phyloP scores from a whole-genome alignment of 768 basidiomycete genomes.

The Leccinum boreale region DNA sequence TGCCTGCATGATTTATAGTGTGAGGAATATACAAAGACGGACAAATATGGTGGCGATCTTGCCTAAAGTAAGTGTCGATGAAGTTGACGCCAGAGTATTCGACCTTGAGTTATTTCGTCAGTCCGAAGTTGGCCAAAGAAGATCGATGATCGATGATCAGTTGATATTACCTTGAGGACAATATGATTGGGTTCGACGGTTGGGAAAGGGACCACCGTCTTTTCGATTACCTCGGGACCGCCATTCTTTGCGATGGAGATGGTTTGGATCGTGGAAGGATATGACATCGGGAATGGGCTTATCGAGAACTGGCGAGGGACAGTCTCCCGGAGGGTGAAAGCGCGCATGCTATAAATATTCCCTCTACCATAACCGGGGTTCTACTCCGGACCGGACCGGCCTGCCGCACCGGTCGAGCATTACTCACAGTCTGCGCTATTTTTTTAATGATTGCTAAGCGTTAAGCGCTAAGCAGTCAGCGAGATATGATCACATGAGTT shows the following conservation, averaged over 20 bases:
- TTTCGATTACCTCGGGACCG: constrained; percentile 73
- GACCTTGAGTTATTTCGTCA: constrained; percentile 38
- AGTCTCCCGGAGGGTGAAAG: constrained; percentile 18
- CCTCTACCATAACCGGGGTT: not conserved
- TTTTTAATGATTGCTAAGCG: not conserved
- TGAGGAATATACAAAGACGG: not conserved
- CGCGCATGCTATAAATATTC: not conserved
- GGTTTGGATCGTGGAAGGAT: constrained; percentile 64
- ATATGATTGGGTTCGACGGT: constrained; percentile 57
- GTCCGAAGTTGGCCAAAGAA: not conserved
- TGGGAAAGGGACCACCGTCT: constrained; percentile 64
- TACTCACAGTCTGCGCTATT: not conserved
- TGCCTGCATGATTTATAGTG: constrained; percentile 33
- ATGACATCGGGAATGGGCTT: constrained; percentile 39
- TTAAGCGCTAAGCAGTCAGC: too few species aligned
- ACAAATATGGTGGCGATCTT: constrained; percentile 14
- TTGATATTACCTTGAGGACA: constrained; percentile 34
- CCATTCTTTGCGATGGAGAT: constrained; percentile 73
- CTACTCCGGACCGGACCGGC: not conserved
- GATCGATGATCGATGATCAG: not conserved
- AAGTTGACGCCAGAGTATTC: constrained; percentile 85
- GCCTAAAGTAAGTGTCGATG: constrained; percentile 82
- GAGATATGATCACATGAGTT: too few species aligned
- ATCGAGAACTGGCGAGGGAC: constrained; percentile 31
- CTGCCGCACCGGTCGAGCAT: too few species aligned